These are phyloP conservation scores for Kwoniella newhampshirensis DNA, from an alignment of 768 basidiomycete genomes.

Conservation along the genomic window DNA sequence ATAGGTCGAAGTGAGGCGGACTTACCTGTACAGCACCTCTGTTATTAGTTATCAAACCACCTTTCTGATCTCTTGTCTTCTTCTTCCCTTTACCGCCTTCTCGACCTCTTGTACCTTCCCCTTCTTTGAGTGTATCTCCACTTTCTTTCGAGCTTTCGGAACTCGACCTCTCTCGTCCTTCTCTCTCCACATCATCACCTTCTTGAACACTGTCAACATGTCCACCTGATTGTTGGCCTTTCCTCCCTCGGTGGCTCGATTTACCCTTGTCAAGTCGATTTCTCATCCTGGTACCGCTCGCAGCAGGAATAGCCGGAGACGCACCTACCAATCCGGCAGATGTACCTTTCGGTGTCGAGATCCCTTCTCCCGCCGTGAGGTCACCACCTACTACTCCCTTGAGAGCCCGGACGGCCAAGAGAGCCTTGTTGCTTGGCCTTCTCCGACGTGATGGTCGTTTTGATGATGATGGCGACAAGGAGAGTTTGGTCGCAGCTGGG, in stretches of 20 bases:
- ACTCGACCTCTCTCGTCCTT: background rate
- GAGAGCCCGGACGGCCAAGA: slow-evolving; percentile 45
- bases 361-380: slow-evolving; percentile 4
- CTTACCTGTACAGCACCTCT: slow-evolving; percentile 22
- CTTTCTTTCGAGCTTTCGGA: slow-evolving; percentile 34
- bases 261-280: background rate
- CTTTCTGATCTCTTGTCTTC: slow-evolving; percentile 1
- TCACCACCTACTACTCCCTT: slow-evolving; percentile 30
- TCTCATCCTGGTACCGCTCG: background rate
- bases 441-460: slow-evolving; percentile 25
- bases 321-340: background rate
- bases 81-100: slow-evolving; percentile 5
- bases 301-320: background rate
- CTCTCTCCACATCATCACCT: background rate
- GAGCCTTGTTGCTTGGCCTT: slow-evolving; percentile 33
- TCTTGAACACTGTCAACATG: background rate
- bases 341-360: slow-evolving; percentile 26
- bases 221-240: no score
- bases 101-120: slow-evolving; percentile 6
- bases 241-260: no score
- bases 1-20: background rate
- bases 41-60: no score
- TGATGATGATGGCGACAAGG: slow-evolving; percentile 4
- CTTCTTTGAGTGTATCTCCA: slow-evolving; percentile 35
- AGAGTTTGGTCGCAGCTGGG: background rate